A percentile compares a stretch with the other conserved stretches of the same genome.
Conservation (phyloP, 2,329 filamentous ascomycete genomes). For the Cladosporium sp. region DNA sequence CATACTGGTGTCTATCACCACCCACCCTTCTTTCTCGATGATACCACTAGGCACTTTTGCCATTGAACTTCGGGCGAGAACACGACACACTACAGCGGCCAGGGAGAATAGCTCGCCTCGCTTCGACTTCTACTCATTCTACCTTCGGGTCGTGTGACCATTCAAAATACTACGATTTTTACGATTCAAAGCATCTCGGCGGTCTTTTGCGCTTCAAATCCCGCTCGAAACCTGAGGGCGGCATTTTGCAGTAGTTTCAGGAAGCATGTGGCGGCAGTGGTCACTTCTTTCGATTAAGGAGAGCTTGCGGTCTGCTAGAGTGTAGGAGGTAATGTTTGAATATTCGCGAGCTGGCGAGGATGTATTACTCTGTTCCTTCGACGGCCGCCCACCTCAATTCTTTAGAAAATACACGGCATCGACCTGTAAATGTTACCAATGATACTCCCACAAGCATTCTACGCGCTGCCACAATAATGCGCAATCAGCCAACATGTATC, state of each 20-base stretch:
- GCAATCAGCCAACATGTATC: no score
- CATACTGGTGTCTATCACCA: neutral
- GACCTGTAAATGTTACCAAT: no score
- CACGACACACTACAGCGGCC: neutral
- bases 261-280: neutral
- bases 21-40: neutral
- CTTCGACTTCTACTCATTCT: neutral
- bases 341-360: neutral
- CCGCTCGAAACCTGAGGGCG: no score
- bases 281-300: neutral
- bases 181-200: neutral
- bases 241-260: no score
- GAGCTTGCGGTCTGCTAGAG: neutral
- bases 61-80: neutral
- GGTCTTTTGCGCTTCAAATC: no score
- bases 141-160: neutral
- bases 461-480: no score
- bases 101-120: no score
- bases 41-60: neutral
- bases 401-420: no score
- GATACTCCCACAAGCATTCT: no score
- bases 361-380: neutral
- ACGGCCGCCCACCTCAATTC: neutral
- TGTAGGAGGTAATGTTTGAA: neutral
- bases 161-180: constrained; percentile 2